Conservation (phyloP, 495 filamentous ascomycete species). For the Talaromyces proteolyticus region DNA sequence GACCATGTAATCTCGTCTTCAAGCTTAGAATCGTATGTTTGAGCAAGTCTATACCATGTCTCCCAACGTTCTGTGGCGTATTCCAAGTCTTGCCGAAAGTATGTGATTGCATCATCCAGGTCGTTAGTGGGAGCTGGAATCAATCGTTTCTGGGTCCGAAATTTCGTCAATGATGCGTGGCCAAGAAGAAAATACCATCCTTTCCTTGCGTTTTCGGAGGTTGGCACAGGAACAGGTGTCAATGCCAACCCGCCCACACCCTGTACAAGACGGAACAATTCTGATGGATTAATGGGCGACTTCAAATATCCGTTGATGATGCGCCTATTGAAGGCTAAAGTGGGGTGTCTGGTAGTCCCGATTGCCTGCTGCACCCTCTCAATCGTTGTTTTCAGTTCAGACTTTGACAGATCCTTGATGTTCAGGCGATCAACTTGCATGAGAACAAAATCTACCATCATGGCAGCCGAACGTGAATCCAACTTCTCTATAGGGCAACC, state of each 20-base stretch:
- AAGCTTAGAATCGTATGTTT: slow-evolving; percentile 84
- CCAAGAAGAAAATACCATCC: slow-evolving; percentile 93
- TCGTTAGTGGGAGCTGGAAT: slow-evolving; percentile 76
- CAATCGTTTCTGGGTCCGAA: slow-evolving; percentile 77
- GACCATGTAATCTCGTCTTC: slow-evolving; percentile 92
- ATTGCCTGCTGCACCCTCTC: slow-evolving; percentile 82
- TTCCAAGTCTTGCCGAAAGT: slow-evolving; percentile 80
- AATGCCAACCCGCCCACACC: slow-evolving; percentile 63
- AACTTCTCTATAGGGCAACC: slow-evolving; percentile 68
- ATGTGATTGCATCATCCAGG: slow-evolving; percentile 73
- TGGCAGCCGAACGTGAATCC: slow-evolving; percentile 66
- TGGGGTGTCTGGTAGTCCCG: slow-evolving; percentile 57
- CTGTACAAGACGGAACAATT: slow-evolving; percentile 68
- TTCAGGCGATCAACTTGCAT: slow-evolving; percentile 74
- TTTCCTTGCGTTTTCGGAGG: slow-evolving; percentile 62
- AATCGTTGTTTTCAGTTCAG: slow-evolving; percentile 78
- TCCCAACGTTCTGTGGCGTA: slow-evolving; percentile 86
- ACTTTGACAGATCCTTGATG: slow-evolving; percentile 87
- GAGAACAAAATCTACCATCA: slow-evolving; percentile 77
- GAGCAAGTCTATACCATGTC: slow-evolving; percentile 90
- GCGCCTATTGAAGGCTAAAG: slow-evolving; percentile 67
- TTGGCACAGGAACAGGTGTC: slow-evolving; percentile 41
- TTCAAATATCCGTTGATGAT: slow-evolving; percentile 72
- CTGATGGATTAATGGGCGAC: slow-evolving; percentile 74
- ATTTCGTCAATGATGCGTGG: slow-evolving; percentile 80